Conservation (phyloP, 371 early-diverging fungal species). For the Mucor indicus region DNA sequence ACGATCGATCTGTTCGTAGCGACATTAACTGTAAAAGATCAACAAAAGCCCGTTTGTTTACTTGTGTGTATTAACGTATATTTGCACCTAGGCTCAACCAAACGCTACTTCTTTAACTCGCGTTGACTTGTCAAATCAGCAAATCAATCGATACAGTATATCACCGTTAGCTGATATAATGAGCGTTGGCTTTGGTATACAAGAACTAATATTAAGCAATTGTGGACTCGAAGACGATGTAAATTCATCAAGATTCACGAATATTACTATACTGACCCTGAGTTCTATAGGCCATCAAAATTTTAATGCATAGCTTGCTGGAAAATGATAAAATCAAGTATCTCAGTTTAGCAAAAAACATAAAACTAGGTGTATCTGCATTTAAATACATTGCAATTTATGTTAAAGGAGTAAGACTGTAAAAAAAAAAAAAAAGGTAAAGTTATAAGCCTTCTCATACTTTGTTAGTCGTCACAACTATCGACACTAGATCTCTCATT, state of each 20-base stretch:
- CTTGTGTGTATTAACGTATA: no score
- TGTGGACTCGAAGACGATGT: no score
- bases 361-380: constrained; percentile 49
- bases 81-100: no score
- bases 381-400: constrained; percentile 68
- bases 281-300: constrained; percentile 60
- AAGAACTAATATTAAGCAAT: no score
- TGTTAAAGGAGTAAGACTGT: constrained; percentile 54
- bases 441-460: not conserved
- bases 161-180: no score
- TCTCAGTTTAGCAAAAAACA: constrained; percentile 56
- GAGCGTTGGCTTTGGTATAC: no score
- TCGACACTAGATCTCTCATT: constrained; percentile 29
- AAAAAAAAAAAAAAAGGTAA: no score
- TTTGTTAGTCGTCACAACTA: constrained; percentile 23
- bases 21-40: constrained; percentile 39
- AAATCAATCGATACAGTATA: no score
- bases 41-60: not conserved
- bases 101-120: no score
- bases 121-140: no score
- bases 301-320: constrained; percentile 58
- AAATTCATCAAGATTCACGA: no score
- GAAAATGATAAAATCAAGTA: constrained; percentile 48
- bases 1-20: constrained; percentile 47
- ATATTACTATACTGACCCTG: no score